Evolutionary conservation across 1,284 basidiomycete genomes (phyloP).

Genomic region (Trichosporon sp.): DNA sequence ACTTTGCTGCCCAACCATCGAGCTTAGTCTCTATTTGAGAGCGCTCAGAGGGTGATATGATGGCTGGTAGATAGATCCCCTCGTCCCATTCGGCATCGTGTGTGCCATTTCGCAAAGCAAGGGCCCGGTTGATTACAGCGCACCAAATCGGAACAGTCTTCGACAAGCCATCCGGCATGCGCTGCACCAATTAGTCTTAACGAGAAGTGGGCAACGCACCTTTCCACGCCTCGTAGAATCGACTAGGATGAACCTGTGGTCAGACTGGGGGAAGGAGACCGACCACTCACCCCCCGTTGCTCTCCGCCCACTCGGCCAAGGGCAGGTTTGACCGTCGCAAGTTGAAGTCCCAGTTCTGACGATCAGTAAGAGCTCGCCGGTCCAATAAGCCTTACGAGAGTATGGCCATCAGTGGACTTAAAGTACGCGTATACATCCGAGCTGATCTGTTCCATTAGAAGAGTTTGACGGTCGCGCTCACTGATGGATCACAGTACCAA

Average conservation of each 20-base stretch:
- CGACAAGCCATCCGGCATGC: constrained; percentile 87
- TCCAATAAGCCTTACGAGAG: constrained; percentile 48
- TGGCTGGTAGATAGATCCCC: constrained; percentile 38
- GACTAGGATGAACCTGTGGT: constrained; percentile 69
- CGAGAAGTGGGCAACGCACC: constrained; percentile 20
- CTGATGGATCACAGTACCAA: constrained; percentile 78
- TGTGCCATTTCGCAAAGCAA: constrained; percentile 31
- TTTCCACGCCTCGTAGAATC: constrained; percentile 93
- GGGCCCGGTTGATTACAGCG: constrained; percentile 75
- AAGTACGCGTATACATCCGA: constrained; percentile 64
- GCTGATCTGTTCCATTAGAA: constrained; percentile 37
- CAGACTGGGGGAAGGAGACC: neutral
- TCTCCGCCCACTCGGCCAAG: constrained; percentile 58
- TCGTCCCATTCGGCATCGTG: constrained; percentile 30
- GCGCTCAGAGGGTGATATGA: constrained; percentile 43
- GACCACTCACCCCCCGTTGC: constrained; percentile 57
- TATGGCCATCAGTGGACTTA: constrained; percentile 96
- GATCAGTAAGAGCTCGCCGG: neutral
- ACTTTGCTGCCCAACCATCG: constrained; percentile 64
- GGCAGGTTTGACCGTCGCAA: constrained; percentile 80
- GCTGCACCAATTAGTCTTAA: constrained; percentile 36
- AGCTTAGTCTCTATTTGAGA: constrained; percentile 52
- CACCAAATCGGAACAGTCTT: constrained; percentile 98
- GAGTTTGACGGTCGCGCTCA: constrained; percentile 28
- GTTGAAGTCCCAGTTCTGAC: constrained; percentile 71